Evolutionary conservation across 2,329 filamentous ascomycete species (phyloP).

Genomic region (Orbilia quercus): DNA sequence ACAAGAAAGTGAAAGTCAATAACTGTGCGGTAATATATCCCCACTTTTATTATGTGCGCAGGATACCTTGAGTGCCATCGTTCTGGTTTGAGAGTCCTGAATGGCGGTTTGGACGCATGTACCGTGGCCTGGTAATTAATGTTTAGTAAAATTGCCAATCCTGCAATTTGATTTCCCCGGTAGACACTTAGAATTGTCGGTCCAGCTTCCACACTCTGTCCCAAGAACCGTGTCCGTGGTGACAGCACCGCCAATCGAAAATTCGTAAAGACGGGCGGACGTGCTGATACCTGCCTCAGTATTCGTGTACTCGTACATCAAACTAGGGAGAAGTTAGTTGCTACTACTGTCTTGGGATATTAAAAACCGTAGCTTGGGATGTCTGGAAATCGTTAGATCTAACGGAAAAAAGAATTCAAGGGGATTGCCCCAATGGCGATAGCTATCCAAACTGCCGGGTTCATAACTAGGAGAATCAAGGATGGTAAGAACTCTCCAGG

Average conservation of each 20-base stretch:
- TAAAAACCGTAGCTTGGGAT: no score
- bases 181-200: slow-evolving; percentile 31
- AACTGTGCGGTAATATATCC: no score
- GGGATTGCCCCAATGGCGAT: slow-evolving; percentile 61
- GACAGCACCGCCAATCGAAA: slow-evolving; percentile 59
- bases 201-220: slow-evolving; percentile 58
- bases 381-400: not conserved
- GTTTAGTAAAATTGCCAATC: no score
- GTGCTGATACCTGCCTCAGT: slow-evolving; percentile 59
- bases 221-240: slow-evolving; percentile 58
- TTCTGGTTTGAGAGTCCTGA: no score
- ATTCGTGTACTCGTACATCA: slow-evolving; percentile 61
- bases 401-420: slow-evolving; percentile 28
- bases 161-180: not conserved
- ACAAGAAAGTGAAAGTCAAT: no score
- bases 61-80: no score
- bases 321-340: not conserved
- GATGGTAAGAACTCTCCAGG: slow-evolving; percentile 62
- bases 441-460: slow-evolving; percentile 61
- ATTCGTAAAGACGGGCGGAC: slow-evolving; percentile 57
- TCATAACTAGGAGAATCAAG: slow-evolving; percentile 61
- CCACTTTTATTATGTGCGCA: no score
- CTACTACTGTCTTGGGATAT: no score
- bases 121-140: no score
- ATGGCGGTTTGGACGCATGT: no score